A percentile compares a stretch with the other conserved stretches of the same genome.
These are phyloP conservation scores for Paradendryphiella salina DNA, from an alignment of 2,329 filamentous ascomycete species.

Conservation along the genomic window DNA sequence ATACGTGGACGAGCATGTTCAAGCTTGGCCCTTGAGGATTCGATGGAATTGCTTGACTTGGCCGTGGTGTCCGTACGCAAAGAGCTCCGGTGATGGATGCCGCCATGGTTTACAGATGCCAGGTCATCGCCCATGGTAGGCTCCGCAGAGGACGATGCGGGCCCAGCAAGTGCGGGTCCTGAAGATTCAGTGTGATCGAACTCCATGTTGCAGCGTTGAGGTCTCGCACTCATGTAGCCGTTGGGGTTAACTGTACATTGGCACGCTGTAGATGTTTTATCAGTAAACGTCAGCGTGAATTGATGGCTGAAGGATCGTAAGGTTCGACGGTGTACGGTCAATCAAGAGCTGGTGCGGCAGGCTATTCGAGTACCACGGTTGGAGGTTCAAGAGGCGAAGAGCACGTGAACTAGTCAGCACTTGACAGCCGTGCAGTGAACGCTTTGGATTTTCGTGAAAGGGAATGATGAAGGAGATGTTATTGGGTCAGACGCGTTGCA, in stretches of 20 bases:
- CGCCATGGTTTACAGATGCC: neutral
- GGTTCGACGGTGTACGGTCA: neutral
- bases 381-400: neutral
- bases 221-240: neutral
- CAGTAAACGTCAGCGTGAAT: neutral
- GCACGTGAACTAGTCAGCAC: conserved; percentile 4
- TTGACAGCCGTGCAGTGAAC: neutral
- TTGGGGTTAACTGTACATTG: neutral
- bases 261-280: neutral
- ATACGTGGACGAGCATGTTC: conserved; percentile 8
- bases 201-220: neutral
- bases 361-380: neutral
- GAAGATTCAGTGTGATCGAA: neutral
- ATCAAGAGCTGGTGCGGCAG: neutral
- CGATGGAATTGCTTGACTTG: neutral
- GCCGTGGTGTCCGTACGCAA: neutral
- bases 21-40: neutral
- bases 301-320: too few species aligned
- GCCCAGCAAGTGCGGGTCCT: too few species aligned
- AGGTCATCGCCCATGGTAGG: neutral
- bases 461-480: neutral
- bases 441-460: neutral
- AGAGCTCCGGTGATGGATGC: neutral
- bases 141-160: neutral
- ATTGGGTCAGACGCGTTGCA: neutral